These are phyloP conservation scores for Macrophomina pseudophaseolina DNA, from an alignment of 2,329 filamentous ascomycete species.

Conservation along the genomic window DNA sequence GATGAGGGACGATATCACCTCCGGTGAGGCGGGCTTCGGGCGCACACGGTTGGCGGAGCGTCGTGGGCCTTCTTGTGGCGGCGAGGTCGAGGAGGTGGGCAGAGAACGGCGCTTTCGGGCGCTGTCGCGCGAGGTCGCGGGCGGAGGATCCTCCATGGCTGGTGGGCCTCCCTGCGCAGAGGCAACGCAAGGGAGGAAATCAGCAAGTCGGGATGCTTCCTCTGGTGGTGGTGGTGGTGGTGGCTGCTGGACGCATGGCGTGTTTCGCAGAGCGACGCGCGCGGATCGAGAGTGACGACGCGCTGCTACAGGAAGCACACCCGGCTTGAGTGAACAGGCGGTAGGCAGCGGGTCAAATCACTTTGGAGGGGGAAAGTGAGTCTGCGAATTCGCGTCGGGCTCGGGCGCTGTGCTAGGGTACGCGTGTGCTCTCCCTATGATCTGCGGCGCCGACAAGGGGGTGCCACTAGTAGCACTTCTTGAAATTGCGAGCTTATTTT, in stretches of 20 bases:
- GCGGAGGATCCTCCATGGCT: slow-evolving; percentile 21
- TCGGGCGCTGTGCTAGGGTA: neutral
- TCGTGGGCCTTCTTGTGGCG: slow-evolving; percentile 31
- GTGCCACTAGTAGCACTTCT: too few species aligned
- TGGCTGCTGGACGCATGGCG: slow-evolving; percentile 17
- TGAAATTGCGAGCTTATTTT: slow-evolving; percentile 9
- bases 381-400: slow-evolving; percentile 21
- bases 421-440: neutral
- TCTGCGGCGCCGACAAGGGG: too few species aligned
- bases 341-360: slow-evolving; percentile 21
- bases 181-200: slow-evolving; percentile 15
- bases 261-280: slow-evolving; percentile 4
- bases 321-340: slow-evolving; percentile 1
- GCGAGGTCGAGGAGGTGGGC: slow-evolving; percentile 32
- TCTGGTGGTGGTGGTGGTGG: neutral
- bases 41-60: slow-evolving; percentile 44
- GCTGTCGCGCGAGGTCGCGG: slow-evolving; percentile 4
- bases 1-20: slow-evolving; percentile 70
- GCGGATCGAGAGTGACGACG: neutral
- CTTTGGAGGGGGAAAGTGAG: slow-evolving; percentile 2
- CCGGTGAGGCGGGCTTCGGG: slow-evolving; percentile 59
- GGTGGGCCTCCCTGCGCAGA: neutral
- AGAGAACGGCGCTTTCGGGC: slow-evolving; percentile 34
- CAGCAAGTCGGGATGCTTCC: slow-evolving; percentile 12
- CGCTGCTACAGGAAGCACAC: slow-evolving; percentile 16